phyloP scores from a whole-genome alignment of 768 basidiomycete genomes.

The Gautieria morchelliformis region DNA sequence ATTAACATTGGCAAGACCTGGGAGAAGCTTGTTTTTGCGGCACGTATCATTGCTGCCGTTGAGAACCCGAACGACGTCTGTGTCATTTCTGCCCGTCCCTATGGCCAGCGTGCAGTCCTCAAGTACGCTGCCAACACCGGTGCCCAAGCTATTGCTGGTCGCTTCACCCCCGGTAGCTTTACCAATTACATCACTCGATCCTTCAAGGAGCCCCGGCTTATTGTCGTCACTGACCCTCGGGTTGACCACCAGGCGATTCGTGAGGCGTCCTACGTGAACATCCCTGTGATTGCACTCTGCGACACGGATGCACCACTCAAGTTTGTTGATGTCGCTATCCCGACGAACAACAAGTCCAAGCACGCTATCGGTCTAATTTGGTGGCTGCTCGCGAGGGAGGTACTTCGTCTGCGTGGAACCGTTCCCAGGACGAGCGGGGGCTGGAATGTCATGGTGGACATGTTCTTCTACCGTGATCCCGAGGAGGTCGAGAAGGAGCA shows the following conservation, averaged over 20 bases:
- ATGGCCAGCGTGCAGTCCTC: constrained; percentile 98
- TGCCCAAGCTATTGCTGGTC: constrained; percentile 96
- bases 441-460: constrained; percentile 98
- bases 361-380: constrained; percentile 96
- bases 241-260: constrained; percentile 99
- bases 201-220: constrained; percentile 99
- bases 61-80: constrained; percentile 98
- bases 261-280: constrained; percentile 99
- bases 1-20: constrained; percentile 99
- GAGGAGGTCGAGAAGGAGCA: constrained; percentile 99
- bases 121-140: constrained; percentile 98
- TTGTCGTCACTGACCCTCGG: constrained; percentile 97
- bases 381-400: constrained; percentile 97
- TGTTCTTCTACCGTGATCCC: constrained; percentile 99
- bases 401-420: constrained; percentile 89
- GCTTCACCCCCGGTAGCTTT: constrained; percentile 98
- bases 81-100: constrained; percentile 96
- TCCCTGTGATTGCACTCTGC: constrained; percentile 98
- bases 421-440: constrained; percentile 85
- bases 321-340: constrained; percentile 97
- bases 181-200: constrained; percentile 99
- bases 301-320: constrained; percentile 97
- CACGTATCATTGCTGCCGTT: constrained; percentile 92
- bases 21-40: constrained; percentile 98
- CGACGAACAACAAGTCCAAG: constrained; percentile 98